phyloP scores from a whole-genome alignment of 2,329 filamentous ascomycete species.

The Diaporthe nobilis region DNA sequence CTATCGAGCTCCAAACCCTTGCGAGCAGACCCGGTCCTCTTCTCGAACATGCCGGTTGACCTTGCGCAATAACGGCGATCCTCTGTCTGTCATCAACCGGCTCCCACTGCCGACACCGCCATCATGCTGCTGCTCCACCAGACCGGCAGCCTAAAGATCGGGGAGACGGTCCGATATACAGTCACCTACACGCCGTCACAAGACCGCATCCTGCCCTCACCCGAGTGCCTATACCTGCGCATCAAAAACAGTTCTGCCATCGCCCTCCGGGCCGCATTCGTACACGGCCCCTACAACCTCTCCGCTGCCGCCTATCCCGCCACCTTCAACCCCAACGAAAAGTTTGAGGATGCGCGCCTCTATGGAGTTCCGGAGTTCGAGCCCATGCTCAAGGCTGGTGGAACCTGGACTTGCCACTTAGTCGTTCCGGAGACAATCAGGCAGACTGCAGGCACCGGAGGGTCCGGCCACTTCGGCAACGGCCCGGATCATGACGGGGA shows the following conservation, averaged over 20 bases:
- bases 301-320: constrained; percentile 89
- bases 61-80: constrained; percentile 5
- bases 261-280: constrained; percentile 92
- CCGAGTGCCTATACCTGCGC: constrained; percentile 83
- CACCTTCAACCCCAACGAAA: constrained; percentile 85
- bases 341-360: constrained; percentile 76
- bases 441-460: constrained; percentile 69
- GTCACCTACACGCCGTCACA: constrained; percentile 91
- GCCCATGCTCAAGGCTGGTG: constrained; percentile 95
- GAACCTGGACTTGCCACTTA: constrained; percentile 85
- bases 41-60: constrained; percentile 27
- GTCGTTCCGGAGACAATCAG: constrained; percentile 84
- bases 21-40: constrained; percentile 3
- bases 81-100: constrained; percentile 1
- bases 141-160: constrained; percentile 90
- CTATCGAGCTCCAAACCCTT: not conserved
- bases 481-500: constrained; percentile 62
- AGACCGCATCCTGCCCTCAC: constrained; percentile 91
- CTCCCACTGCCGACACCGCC: constrained; percentile 21
- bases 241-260: constrained; percentile 94
- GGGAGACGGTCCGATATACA: constrained; percentile 92
- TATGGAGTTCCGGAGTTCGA: constrained; percentile 92
- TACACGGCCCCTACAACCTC: constrained; percentile 95
- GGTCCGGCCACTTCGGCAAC: constrained; percentile 62
- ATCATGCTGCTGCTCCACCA: constrained; percentile 93